Evolutionary conservation across 2,329 filamentous ascomycete genomes (phyloP).

Genomic region (Colletotrichum sp.): DNA sequence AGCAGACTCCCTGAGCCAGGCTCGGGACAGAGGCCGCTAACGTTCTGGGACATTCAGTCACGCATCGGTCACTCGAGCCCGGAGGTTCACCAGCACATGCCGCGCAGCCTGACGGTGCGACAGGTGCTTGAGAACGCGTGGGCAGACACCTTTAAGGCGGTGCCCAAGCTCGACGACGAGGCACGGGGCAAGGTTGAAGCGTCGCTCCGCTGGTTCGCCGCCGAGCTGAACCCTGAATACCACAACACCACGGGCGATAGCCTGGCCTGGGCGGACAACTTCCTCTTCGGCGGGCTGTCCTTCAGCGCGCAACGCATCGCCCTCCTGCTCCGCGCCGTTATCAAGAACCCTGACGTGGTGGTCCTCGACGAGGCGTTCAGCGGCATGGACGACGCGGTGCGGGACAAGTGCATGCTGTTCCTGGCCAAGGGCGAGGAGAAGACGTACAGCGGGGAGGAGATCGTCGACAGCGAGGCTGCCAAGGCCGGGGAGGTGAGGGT

Average conservation of each 20-base stretch:
- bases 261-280: constrained; percentile 68
- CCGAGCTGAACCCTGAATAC: constrained; percentile 70
- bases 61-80: constrained; percentile 93
- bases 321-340: constrained; percentile 80
- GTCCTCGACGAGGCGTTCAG: constrained; percentile 89
- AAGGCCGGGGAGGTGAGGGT: constrained; percentile 54
- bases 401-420: constrained; percentile 88
- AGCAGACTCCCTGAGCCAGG: constrained; percentile 78
- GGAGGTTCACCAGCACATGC: constrained; percentile 93
- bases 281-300: constrained; percentile 74
- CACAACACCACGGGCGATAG: constrained; percentile 31
- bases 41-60: constrained; percentile 89
- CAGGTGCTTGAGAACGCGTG: constrained; percentile 84
- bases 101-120: constrained; percentile 74
- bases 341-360: constrained; percentile 82
- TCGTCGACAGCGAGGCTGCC: constrained; percentile 52
- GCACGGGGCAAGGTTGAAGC: constrained; percentile 68
- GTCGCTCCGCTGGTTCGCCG: constrained; percentile 76
- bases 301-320: constrained; percentile 86
- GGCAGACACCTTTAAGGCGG: constrained; percentile 83
- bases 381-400: constrained; percentile 79
- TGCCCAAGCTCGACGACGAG: constrained; percentile 65
- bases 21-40: constrained; percentile 71
- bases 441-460: constrained; percentile 38
- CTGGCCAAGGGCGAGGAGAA: constrained; percentile 68